These are phyloP conservation scores for Fusarium chlamydosporum DNA, from an alignment of 2,329 filamentous ascomycete genomes.

Conservation along the genomic window DNA sequence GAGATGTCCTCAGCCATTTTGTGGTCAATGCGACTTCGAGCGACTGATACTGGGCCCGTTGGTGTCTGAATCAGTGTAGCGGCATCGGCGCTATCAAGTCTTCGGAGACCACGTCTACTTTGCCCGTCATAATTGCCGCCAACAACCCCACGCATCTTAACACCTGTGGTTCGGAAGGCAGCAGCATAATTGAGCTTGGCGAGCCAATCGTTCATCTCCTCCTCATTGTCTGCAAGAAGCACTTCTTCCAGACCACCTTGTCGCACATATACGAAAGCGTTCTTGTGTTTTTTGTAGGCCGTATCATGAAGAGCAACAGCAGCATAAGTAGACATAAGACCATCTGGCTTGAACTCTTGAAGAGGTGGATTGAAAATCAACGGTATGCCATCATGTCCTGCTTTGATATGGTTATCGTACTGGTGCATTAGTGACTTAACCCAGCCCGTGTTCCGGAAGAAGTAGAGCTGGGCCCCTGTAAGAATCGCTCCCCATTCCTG, in stretches of 20 bases:
- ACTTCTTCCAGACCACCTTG: conserved; percentile 91
- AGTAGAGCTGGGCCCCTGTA: conserved; percentile 96
- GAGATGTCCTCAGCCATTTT: conserved; percentile 91
- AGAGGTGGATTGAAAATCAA: conserved; percentile 92
- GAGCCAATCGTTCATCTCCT: conserved; percentile 96
- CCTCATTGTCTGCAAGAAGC: conserved; percentile 89
- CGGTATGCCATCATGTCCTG: conserved; percentile 80
- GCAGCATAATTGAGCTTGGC: conserved; percentile 96
- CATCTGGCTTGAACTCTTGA: conserved; percentile 93
- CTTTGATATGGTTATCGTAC: conserved; percentile 84
- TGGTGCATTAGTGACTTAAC: conserved; percentile 92
- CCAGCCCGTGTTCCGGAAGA: conserved; percentile 95
- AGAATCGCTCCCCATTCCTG: conserved; percentile 98
- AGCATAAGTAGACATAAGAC: conserved; percentile 91
- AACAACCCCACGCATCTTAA: conserved; percentile 89
- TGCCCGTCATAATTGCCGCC: conserved; percentile 90
- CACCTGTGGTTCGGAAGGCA: conserved; percentile 90
- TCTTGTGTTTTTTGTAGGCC: conserved; percentile 94
- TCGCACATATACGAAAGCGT: conserved; percentile 91
- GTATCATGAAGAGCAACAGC: conserved; percentile 89
- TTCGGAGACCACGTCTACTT: conserved; percentile 77
- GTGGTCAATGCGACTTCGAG: conserved; percentile 80
- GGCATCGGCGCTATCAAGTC: conserved; percentile 75
- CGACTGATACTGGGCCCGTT: conserved; percentile 80
- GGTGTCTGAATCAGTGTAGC: conserved; percentile 75